A percentile compares a stretch with the other conserved stretches of the same genome.
Evolutionary conservation across 2,329 filamentous ascomycete species (phyloP).

Genomic region (Botrytis hyacinthi): DNA sequence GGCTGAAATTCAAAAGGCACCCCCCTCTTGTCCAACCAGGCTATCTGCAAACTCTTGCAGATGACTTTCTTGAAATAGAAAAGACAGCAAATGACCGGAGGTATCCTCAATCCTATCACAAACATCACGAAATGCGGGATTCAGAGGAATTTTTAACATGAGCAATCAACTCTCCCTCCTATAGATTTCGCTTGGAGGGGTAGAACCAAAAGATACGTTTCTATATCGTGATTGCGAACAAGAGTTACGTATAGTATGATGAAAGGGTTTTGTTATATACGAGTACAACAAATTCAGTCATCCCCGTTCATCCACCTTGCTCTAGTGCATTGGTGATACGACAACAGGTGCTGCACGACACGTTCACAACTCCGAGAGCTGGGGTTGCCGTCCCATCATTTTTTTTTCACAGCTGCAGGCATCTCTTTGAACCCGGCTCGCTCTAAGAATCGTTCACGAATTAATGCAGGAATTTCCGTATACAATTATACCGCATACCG

Average conservation of each 20-base stretch:
- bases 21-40: background rate
- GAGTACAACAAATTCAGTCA: background rate
- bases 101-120: slow-evolving; percentile 13
- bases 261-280: background rate
- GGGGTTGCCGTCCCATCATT: slow-evolving; percentile 14
- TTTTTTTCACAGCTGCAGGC: slow-evolving; percentile 10
- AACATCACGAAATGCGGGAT: slow-evolving; percentile 3
- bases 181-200: background rate
- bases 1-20: slow-evolving; percentile 2
- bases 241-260: background rate
- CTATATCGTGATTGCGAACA: background rate
- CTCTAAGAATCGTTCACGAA: background rate
- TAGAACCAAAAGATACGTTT: background rate
- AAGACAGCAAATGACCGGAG: background rate
- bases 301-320: background rate
- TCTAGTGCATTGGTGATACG: slow-evolving; percentile 10
- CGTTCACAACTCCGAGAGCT: slow-evolving; percentile 20
- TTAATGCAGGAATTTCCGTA: slow-evolving; percentile 15
- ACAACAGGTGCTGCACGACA: slow-evolving; percentile 20
- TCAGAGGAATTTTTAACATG: background rate
- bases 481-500: background rate
- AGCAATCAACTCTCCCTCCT: slow-evolving; percentile 5
- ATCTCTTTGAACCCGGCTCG: background rate
- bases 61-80: slow-evolving; percentile 16
- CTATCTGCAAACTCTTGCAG: slow-evolving; percentile 11